Conservation (phyloP, 1,139 yeast species). For the Yamadazyma conglobata region DNA sequence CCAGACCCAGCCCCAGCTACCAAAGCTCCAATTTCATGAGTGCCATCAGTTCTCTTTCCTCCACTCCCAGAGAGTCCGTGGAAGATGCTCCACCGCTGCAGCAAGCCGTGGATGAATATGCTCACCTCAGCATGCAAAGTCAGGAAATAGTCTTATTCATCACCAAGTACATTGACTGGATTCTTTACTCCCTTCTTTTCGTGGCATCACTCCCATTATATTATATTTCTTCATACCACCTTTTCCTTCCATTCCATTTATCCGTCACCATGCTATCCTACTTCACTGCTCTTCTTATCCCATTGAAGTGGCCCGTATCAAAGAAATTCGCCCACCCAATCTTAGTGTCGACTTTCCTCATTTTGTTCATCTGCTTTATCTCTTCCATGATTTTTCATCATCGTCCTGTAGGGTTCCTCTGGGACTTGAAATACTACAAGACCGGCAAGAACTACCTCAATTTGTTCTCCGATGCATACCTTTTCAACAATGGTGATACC, state of each 20-base stretch:
- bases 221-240: slow-evolving; percentile 41
- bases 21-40: slow-evolving; percentile 4
- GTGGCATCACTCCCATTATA: slow-evolving; percentile 56
- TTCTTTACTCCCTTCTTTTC: slow-evolving; percentile 44
- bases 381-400: slow-evolving; percentile 53
- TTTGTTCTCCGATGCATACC: slow-evolving; percentile 43
- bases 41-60: slow-evolving; percentile 1
- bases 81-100: slow-evolving; percentile 1
- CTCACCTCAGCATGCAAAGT: slow-evolving; percentile 14
- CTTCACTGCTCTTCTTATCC: slow-evolving; percentile 48
- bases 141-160: slow-evolving; percentile 36
- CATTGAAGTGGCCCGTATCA: slow-evolving; percentile 43
- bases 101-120: slow-evolving; percentile 3
- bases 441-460: slow-evolving; percentile 67
- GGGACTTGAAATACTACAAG: slow-evolving; percentile 52
- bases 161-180: slow-evolving; percentile 53
- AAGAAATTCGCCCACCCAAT: slow-evolving; percentile 67
- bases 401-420: slow-evolving; percentile 42
- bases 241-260: slow-evolving; percentile 61
- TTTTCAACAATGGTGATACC: slow-evolving; percentile 29
- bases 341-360: slow-evolving; percentile 56
- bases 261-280: slow-evolving; percentile 57
- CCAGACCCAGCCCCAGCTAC: slow-evolving; percentile 3
- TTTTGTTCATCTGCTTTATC: slow-evolving; percentile 60
- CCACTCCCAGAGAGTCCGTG: neutral